Evolutionary conservation across 306 rosid species (phyloP), one percentile per base, ranked within the genome.

Genomic region (Lathyrus sativus): DNA sequence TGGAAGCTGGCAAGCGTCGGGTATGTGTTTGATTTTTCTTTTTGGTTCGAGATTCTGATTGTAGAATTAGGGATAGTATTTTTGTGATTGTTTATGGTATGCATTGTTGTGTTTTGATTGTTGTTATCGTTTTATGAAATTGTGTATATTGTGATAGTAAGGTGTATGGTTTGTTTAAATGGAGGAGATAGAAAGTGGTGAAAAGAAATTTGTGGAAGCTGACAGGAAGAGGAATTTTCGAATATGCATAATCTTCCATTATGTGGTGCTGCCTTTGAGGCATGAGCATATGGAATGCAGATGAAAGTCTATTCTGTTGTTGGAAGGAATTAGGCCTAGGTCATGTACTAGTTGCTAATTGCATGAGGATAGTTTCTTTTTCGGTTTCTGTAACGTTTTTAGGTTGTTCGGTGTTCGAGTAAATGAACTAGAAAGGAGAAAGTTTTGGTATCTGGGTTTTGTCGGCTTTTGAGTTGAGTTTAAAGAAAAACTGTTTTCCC

Each of bases 1-100:
- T 95, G 74, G 88, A 87, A 82, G 99, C 97, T 75, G 99, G 99
- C 65, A 95, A 87, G 80, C 95, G 95, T 53, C 87, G 95, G 90
- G 99, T 93, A 81, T 7, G 79, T 62, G 48, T 64, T 46, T 17
- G 2, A 41, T 26, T 33, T 22, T 69, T n/a, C 5, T 31, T 31
- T 31, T 35, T 35, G 39, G 9, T 35, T 35, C 0, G 39, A 35
- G 39, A 51, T 62, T 56, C 38, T 57, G 13, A 11, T 44, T 54
- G 51, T 51, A 12, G 33, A 38, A 62, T 22, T 81, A 48, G 42
- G 43, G 50, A 24, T 64, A 6, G 49, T 74, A 58, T 66, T 78
- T 55, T 29, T n/a, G 28, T 28, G 8, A 50, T 9, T 48, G 11
- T 45, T 12, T 64, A 11, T 58, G 51, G 43, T 69, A 58, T 28